Evolutionary conservation across 306 rosid genomes (phyloP).

Genomic region (Vigna reflexopilosa): DNA sequence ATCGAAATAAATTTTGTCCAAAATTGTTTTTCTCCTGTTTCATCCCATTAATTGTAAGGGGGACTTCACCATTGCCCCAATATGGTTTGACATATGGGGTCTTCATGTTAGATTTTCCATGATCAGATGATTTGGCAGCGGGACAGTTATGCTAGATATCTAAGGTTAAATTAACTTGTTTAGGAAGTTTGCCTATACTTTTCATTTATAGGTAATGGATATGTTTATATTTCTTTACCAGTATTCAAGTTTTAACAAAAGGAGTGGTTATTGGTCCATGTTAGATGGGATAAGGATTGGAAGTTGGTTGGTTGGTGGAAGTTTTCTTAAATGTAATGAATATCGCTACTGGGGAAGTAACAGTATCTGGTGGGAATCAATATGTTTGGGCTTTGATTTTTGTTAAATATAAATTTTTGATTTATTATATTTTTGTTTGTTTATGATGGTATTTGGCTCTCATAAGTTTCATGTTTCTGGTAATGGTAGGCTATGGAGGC

Average conservation of each 20-base stretch:
- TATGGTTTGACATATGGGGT: conserved; percentile 15
- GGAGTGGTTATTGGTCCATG: background rate
- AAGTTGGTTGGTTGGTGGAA: conserved; percentile 7
- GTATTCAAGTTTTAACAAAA: background rate
- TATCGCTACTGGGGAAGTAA: background rate
- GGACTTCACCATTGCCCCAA: conserved; percentile 7
- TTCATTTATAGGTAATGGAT: conserved; percentile 1
- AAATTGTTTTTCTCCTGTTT: conserved; percentile 4
- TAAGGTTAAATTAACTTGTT: conserved; percentile 29
- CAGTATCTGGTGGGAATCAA: conserved; percentile 23
- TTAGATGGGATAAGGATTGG: conserved; percentile 18
- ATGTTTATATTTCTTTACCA: conserved; percentile 11
- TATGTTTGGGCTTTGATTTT: background rate
- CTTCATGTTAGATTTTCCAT: conserved; percentile 24
- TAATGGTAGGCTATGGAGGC: conserved; percentile 83
- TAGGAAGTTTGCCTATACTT: background rate
- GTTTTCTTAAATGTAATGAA: conserved; percentile 11
- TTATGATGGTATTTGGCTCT: conserved; percentile 27
- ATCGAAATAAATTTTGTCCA: conserved; percentile 21
- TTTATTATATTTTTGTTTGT: background rate
- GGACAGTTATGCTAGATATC: conserved; percentile 21
- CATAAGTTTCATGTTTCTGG: conserved; percentile 41
- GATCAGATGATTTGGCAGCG: background rate
- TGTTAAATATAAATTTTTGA: background rate
- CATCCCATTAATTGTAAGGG: conserved; percentile 21